Evolutionary conservation across 192 early-diverging fungal species (phyloP).

Genomic region (Diversispora eburnea): DNA sequence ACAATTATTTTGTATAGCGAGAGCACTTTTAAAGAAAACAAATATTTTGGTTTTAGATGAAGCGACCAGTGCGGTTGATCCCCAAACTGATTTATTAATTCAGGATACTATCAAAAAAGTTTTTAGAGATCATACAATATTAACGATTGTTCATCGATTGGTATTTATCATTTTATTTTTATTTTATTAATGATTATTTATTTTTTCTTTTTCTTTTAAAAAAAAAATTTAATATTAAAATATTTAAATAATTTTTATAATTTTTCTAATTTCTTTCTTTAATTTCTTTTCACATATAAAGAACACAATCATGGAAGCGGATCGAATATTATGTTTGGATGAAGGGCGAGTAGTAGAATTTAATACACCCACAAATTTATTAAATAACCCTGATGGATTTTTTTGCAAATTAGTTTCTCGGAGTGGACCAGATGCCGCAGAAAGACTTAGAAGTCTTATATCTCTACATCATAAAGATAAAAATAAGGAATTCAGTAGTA

Average conservation of each 20-base stretch:
- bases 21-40: conserved; percentile 51
- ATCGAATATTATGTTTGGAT: conserved; percentile 50
- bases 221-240: no score
- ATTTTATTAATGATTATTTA: no score
- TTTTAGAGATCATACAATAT: conserved; percentile 53
- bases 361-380: conserved; percentile 36
- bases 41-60: conserved; percentile 68
- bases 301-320: conserved; percentile 53
- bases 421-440: conserved; percentile 36
- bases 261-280: neutral
- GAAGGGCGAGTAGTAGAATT: conserved; percentile 48
- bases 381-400: conserved; percentile 40
- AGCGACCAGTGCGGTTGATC: conserved; percentile 56
- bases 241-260: no score
- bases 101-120: conserved; percentile 50
- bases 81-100: conserved; percentile 45
- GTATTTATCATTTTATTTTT: conserved; percentile 29
- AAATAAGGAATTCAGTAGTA: no score
- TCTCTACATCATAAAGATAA: no score
- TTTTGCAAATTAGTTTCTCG: conserved; percentile 37
- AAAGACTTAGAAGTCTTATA: conserved; percentile 26
- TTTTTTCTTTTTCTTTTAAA: no score
- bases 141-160: conserved; percentile 65
- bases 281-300: conserved; percentile 21
- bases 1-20: conserved; percentile 58